These are phyloP conservation scores for Blepharisma japonicum DNA, from an alignment of 73 alveolate species.

Conservation along the genomic window DNA sequence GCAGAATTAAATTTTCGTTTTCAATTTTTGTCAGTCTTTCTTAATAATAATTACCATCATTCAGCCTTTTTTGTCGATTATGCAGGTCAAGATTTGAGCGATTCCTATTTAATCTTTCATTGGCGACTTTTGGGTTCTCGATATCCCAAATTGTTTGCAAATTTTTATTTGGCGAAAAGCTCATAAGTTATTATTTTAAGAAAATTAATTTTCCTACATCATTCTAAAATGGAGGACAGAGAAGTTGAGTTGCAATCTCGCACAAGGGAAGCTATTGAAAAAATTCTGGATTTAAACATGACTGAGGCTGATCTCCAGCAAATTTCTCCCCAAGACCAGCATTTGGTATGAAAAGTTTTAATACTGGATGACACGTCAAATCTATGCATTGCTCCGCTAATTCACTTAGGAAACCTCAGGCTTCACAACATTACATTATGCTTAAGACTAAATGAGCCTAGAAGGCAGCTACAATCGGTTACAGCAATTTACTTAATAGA, in stretches of 20 bases:
- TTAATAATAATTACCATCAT: too few relatives aligned
- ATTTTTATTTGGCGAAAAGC: too few relatives aligned
- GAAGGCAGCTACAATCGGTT: neutral
- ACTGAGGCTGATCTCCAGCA: neutral
- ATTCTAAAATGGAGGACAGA: neutral
- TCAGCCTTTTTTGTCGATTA: too few relatives aligned
- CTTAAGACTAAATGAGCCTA: neutral
- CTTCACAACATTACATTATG: neutral
- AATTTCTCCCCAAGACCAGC: neutral
- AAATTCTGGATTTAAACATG: slow-evolving; percentile 5
- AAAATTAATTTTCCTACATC: too few relatives aligned
- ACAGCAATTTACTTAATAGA: slow-evolving; percentile 8
- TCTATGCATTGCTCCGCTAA: neutral
- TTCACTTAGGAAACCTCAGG: slow-evolving; percentile 7
- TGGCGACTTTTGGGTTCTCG: too few relatives aligned
- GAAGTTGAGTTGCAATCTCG: neutral
- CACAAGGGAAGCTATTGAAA: neutral
- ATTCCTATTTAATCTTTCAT: too few relatives aligned
- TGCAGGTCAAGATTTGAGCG: too few relatives aligned
- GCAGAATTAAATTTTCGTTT: too few relatives aligned
- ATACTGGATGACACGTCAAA: slow-evolving; percentile 1
- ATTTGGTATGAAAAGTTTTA: slow-evolving; percentile 13
- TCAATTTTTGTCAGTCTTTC: too few relatives aligned
- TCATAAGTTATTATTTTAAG: too few relatives aligned
- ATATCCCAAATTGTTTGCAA: too few relatives aligned